Conservation (phyloP, 2,329 filamentous ascomycete genomes). For the Stagonosporopsis rhizophila region DNA sequence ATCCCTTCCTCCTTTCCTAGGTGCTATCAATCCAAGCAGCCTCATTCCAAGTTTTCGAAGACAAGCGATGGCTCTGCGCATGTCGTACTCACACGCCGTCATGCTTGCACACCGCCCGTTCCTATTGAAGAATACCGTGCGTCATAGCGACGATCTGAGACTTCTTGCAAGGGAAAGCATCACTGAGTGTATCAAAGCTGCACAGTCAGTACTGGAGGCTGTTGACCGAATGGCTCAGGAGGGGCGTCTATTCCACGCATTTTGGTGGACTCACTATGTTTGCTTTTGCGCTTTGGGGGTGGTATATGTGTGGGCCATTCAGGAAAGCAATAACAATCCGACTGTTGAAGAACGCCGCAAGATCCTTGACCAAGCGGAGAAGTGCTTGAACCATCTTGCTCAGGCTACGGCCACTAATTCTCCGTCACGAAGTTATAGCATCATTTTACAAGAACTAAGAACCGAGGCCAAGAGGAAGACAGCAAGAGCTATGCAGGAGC, state of each 20-base stretch:
- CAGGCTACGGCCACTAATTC: slow-evolving; percentile 57
- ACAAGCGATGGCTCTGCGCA: slow-evolving; percentile 40
- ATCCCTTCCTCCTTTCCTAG: slow-evolving; percentile 53
- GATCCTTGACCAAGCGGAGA: slow-evolving; percentile 54
- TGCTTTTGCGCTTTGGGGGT: slow-evolving; percentile 59
- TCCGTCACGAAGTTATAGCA: slow-evolving; percentile 57
- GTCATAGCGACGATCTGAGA: slow-evolving; percentile 28
- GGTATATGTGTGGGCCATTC: slow-evolving; percentile 58
- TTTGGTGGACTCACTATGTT: slow-evolving; percentile 60
- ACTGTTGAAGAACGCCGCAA: slow-evolving; percentile 22
- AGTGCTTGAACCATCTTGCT: slow-evolving; percentile 56
- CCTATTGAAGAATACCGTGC: slow-evolving; percentile 29
- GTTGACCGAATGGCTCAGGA: slow-evolving; percentile 52
- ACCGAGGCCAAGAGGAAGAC: slow-evolving; percentile 47
- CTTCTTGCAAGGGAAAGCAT: slow-evolving; percentile 48
- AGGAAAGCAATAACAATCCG: slow-evolving; percentile 33
- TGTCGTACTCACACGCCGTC: slow-evolving; percentile 46
- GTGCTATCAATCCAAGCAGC: slow-evolving; percentile 54
- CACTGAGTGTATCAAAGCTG: slow-evolving; percentile 54
- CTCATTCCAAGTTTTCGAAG: slow-evolving; percentile 55
- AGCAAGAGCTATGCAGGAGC: slow-evolving; percentile 19
- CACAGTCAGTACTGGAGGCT: slow-evolving; percentile 46
- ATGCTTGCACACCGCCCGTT: slow-evolving; percentile 47
- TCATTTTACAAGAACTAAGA: slow-evolving; percentile 57
- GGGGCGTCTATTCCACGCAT: slow-evolving; percentile 51